Percentiles rank a stretch among this genome's conserved stretches.
Conservation (phyloP, 306 rosid genomes). For the Purshia tridentata region DNA sequence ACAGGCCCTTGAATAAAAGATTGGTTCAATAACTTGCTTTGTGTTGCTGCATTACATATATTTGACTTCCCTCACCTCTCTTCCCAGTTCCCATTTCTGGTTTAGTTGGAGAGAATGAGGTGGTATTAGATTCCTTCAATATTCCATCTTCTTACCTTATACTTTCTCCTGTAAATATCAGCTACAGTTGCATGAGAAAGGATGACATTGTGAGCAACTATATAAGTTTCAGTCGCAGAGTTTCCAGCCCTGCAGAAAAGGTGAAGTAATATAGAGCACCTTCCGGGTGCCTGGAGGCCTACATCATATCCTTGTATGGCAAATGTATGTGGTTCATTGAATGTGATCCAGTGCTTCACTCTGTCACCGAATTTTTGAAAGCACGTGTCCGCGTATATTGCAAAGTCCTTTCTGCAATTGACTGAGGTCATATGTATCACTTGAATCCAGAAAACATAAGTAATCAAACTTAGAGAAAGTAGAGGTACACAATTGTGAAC, state of each 20-base stretch:
- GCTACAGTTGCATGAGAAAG: constrained; percentile 62
- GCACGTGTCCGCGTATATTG: constrained; percentile 73
- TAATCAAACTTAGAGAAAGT: neutral
- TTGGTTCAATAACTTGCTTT: neutral
- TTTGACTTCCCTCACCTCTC: too few relatives aligned
- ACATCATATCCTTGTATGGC: constrained; percentile 79
- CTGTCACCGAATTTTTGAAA: constrained; percentile 89
- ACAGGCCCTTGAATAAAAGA: neutral
- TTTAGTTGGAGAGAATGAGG: neutral
- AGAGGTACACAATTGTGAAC: neutral
- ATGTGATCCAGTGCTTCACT: constrained; percentile 94
- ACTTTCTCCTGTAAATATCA: constrained; percentile 62
- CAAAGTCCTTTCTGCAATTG: constrained; percentile 64
- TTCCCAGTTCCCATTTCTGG: neutral
- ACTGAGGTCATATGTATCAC: constrained; percentile 7
- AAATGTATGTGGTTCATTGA: constrained; percentile 89
- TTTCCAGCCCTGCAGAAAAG: constrained; percentile 66
- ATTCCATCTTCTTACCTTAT: constrained; percentile 49
- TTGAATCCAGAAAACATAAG: neutral
- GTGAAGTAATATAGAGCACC: constrained; percentile 71
- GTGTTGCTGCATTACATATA: neutral
- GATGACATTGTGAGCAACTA: constrained; percentile 79
- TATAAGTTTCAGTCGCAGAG: constrained; percentile 84
- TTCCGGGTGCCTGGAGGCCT: constrained; percentile 86
- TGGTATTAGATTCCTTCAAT: neutral